Base-by-base conservation (phyloP, 192 early-diverging fungal species). In the Entrophospora sp. region DNA sequence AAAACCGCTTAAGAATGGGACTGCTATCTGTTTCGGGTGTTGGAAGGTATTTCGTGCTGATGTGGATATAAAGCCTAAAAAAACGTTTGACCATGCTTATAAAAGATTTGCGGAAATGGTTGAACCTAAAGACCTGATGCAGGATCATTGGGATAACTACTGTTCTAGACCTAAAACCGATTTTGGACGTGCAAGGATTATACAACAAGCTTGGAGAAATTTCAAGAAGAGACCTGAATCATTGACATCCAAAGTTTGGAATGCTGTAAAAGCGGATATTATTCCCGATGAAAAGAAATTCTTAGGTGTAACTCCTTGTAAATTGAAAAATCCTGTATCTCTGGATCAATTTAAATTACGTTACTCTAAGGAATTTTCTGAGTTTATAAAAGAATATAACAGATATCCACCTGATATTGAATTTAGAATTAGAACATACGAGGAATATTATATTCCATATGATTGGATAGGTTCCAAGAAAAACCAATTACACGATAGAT, bases 281-380 rank as follows among this genome's bases (percentile, higher is more conserved):
- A 51, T n/a, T 51, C 48, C 48, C 9, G 18, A 25, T 6, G 24
- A 51, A 5, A 22, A 51, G 48, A 51, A 51, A 25, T 51, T n/a
- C 18, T 51, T 51, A 51, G 48, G 48, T 51, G 6, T 25, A n/a
- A 51, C 18, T 22, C 48, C 48, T 22, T n/a, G 18, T 10, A 51
- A 22, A 51, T 5, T n/a, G 18, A 51, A n/a, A 51, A 40, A 40
- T 14, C 14, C 14, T 52, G 14, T n/a, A 52, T n/a, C 49, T 52
- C 49, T 5, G 18, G 48, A 49, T 49, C 48, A 49, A 49, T 49
- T 24, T n/a, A 52, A 52, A n/a, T n/a, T n/a, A n/a, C n/a, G n/a
- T n/a, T n/a, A n/a, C n/a, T n/a, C n/a, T n/a, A n/a, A n/a, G n/a
- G n/a, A n/a, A n/a, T n/a, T n/a, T n/a, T n/a, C n/a, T n/a, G n/a